Conservation (phyloP, 345 rosid genomes). For the Pistacia integerrima region DNA sequence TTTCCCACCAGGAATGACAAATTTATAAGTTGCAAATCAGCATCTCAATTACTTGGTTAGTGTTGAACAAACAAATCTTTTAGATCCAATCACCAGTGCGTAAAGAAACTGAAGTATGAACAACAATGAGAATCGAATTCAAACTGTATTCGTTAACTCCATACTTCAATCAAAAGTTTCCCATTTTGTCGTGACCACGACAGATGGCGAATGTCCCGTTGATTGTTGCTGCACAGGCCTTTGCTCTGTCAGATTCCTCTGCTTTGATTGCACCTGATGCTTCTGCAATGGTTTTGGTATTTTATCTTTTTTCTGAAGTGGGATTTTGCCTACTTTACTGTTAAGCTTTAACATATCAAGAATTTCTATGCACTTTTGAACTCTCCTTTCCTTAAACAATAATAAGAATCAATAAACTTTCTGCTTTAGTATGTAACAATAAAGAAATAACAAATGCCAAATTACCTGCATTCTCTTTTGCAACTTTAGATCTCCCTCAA, state of each 20-base stretch:
- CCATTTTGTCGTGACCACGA: constrained; percentile 54
- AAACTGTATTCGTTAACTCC: neutral
- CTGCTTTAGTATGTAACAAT: neutral
- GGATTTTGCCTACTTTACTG: constrained; percentile 21
- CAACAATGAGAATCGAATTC: neutral
- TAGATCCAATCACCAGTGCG: neutral
- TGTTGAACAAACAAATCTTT: neutral
- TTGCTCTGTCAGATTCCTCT: constrained; percentile 16
- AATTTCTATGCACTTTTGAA: constrained; percentile 47
- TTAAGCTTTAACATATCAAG: constrained; percentile 44
- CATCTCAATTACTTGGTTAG: neutral
- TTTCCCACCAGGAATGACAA: neutral
- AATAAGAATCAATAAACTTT: neutral
- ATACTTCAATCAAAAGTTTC: constrained; percentile 53
- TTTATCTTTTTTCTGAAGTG: constrained; percentile 26
- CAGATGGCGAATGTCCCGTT: constrained; percentile 23
- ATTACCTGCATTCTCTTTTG: constrained; percentile 56
- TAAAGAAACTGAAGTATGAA: neutral
- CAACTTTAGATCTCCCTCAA: constrained; percentile 51
- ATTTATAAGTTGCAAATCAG: neutral
- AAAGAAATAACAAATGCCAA: constrained; percentile 3
- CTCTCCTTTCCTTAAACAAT: constrained; percentile 44
- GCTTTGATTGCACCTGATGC: constrained; percentile 14
- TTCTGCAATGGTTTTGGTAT: constrained; percentile 14
- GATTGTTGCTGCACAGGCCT: constrained; percentile 25